Conservation (phyloP, 768 basidiomycete genomes). For the Lactifluus echinatus region DNA sequence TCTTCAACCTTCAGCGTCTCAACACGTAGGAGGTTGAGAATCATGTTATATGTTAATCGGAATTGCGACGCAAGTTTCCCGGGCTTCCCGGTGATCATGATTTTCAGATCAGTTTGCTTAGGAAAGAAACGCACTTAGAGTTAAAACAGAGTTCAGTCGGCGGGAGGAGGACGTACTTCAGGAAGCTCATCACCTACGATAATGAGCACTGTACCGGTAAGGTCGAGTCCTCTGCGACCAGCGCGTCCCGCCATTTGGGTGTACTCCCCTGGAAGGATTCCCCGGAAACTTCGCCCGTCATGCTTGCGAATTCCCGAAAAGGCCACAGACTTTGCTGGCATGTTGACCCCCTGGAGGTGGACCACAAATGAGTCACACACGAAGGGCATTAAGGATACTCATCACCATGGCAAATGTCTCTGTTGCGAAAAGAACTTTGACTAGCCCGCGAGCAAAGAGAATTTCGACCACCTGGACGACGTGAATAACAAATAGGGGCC, state of each 20-base stretch:
- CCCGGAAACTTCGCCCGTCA: slow-evolving; percentile 87
- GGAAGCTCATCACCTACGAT: slow-evolving; percentile 77
- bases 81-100: slow-evolving; percentile 93
- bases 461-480: slow-evolving; percentile 79
- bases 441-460: slow-evolving; percentile 88
- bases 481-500: neutral
- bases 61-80: slow-evolving; percentile 94
- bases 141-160: neutral
- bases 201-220: slow-evolving; percentile 93
- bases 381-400: slow-evolving; percentile 14
- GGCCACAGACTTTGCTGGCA: slow-evolving; percentile 96
- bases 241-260: slow-evolving; percentile 99
- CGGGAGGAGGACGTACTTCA: slow-evolving; percentile 46
- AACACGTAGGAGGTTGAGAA: slow-evolving; percentile 89
- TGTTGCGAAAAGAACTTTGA: slow-evolving; percentile 95
- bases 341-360: slow-evolving; percentile 81
- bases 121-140: neutral
- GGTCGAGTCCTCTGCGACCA: slow-evolving; percentile 89
- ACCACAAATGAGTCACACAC: neutral
- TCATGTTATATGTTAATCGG: slow-evolving; percentile 98
- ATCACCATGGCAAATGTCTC: slow-evolving; percentile 98
- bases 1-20: slow-evolving; percentile 95
- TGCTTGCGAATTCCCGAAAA: slow-evolving; percentile 94
- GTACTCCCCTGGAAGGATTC: slow-evolving; percentile 86
- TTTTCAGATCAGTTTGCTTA: slow-evolving; percentile 64